Evolutionary conservation across 2,329 filamentous ascomycete genomes (phyloP).

Genomic region (Colletotrichum sp.): DNA sequence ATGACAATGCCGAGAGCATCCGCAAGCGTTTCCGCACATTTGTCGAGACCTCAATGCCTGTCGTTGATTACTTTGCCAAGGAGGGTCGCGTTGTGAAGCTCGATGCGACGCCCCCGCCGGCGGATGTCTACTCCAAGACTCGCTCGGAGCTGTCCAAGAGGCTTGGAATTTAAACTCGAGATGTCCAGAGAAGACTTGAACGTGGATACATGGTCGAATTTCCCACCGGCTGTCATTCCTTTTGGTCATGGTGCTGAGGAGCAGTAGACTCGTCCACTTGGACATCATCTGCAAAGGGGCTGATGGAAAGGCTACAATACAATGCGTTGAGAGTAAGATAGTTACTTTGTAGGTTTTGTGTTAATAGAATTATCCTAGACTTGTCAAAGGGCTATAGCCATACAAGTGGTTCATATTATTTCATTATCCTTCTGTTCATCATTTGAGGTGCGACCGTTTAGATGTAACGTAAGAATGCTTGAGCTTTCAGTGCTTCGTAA

Average conservation of each 20-base stretch:
- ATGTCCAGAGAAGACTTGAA: neutral
- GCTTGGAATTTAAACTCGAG: conserved; percentile 39
- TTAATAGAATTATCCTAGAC: neutral
- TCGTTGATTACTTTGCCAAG: conserved; percentile 82
- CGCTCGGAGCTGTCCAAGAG: conserved; percentile 53
- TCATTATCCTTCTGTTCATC: neutral
- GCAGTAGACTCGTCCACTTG: neutral
- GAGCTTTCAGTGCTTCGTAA: neutral
- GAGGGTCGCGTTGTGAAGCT: conserved; percentile 83
- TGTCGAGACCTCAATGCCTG: conserved; percentile 96
- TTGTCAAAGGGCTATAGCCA: neutral
- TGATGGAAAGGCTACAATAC: neutral
- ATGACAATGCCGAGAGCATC: conserved; percentile 96
- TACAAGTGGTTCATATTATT: neutral
- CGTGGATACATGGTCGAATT: neutral
- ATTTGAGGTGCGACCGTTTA: neutral
- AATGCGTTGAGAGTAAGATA: neutral
- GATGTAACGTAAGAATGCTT: neutral
- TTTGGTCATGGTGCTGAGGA: neutral
- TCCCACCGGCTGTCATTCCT: neutral
- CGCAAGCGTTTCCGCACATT: conserved; percentile 96
- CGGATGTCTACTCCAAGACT: conserved; percentile 63
- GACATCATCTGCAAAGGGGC: neutral
- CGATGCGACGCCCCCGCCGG: conserved; percentile 70
- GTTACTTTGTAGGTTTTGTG: neutral